Evolutionary conservation across 371 early-diverging fungal species (phyloP).

Genomic region (Mortierella sp.): DNA sequence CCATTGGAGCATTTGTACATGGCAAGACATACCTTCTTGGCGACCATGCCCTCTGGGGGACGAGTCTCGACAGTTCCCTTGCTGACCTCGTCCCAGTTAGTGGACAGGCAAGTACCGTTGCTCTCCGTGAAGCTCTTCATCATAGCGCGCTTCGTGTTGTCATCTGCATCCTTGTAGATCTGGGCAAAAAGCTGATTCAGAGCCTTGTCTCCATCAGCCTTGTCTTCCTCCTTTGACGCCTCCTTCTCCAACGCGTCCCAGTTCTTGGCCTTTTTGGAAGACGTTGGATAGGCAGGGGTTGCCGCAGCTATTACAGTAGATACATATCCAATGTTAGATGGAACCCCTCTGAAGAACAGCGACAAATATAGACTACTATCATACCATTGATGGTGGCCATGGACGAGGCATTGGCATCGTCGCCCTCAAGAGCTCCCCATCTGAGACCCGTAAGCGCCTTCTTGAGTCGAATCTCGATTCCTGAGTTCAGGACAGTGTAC

Average conservation of each 20-base stretch:
- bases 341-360: neutral
- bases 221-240: conserved; percentile 76
- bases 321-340: no score
- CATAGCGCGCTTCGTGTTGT: conserved; percentile 97
- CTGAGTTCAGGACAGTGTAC: conserved; percentile 81
- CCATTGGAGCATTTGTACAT: neutral
- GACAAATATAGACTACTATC: neutral
- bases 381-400: conserved; percentile 40
- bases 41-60: conserved; percentile 94
- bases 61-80: conserved; percentile 82
- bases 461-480: conserved; percentile 92
- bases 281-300: conserved; percentile 56
- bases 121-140: conserved; percentile 97
- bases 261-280: conserved; percentile 65
- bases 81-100: conserved; percentile 96
- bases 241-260: conserved; percentile 86
- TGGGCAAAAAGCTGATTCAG: conserved; percentile 92
- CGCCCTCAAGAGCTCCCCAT: conserved; percentile 87
- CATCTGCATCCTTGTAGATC: conserved; percentile 92
- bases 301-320: conserved; percentile 11
- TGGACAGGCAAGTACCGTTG: conserved; percentile 94
- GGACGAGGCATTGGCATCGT: conserved; percentile 59
- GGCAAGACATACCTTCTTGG: conserved; percentile 67
- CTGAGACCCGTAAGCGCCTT: conserved; percentile 77
- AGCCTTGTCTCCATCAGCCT: conserved; percentile 90